A percentile compares a stretch with the other conserved stretches of the same genome.
Conservation (phyloP, 208 protist species). For the Acanthamoeba royreba region DNA sequence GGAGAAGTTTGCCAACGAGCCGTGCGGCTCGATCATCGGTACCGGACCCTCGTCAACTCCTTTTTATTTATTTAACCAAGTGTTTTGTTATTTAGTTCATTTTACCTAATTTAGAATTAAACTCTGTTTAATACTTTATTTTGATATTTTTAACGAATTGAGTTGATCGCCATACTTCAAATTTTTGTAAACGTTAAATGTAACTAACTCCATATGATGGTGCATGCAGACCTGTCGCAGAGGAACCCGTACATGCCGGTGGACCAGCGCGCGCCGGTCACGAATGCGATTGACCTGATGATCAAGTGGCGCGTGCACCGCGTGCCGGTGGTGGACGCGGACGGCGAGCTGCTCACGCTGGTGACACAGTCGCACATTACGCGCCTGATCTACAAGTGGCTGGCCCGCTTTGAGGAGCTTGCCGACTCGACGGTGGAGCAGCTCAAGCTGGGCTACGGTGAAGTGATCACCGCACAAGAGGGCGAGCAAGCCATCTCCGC, state of each 20-base stretch:
- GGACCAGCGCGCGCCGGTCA: conserved; percentile 50
- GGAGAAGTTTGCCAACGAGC: conserved; percentile 41
- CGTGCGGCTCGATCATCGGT: conserved; percentile 49
- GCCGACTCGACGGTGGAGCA: not conserved
- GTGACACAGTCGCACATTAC: conserved; percentile 49
- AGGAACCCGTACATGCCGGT: conserved; percentile 51
- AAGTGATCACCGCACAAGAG: conserved; percentile 26
- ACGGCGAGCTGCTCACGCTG: conserved; percentile 40
- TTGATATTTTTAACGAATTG: too few relatives aligned
- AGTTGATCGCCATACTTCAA: too few relatives aligned
- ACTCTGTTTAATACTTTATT: too few relatives aligned
- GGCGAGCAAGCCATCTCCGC: conserved; percentile 43
- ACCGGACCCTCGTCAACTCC: too few relatives aligned
- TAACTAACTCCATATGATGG: too few relatives aligned
- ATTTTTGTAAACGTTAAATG: too few relatives aligned
- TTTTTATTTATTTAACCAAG: too few relatives aligned
- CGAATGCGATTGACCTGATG: conserved; percentile 53
- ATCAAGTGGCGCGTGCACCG: conserved; percentile 55
- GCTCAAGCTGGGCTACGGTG: not conserved
- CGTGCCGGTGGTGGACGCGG: conserved; percentile 47
- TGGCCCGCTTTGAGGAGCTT: not conserved
- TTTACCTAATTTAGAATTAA: too few relatives aligned
- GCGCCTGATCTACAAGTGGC: conserved; percentile 4
- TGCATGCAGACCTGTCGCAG: conserved; percentile 26
- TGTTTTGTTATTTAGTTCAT: too few relatives aligned